Evolutionary conservation across 164 flowering plant genomes (phyloP), one percentile per base, ranked within the genome.

Genomic region (Stephania japonica): DNA sequence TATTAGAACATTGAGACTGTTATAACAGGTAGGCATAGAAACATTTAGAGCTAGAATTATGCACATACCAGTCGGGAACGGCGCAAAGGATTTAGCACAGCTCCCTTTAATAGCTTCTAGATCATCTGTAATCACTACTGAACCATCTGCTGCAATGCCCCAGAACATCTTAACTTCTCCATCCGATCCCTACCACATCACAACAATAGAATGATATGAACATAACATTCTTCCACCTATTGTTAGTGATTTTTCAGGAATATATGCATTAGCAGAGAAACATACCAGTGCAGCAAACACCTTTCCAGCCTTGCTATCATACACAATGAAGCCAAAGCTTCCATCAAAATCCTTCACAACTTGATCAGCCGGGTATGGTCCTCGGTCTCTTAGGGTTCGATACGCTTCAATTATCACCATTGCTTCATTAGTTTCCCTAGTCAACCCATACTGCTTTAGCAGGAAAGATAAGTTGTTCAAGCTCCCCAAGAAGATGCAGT

Each of bases 111-210:
- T 83, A 72, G 89, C 86, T 19, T 86, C 85, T 71, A 90, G 27
- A 67, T 95, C 92, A 80, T 94, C 97, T 13, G 93, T 91, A 32
- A 93, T 87, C 10, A 93, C 98, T 13, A 91, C 90, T 1, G 98
- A 93, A 0, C 98, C 99, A 85, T 95, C 98, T 1, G 86, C 94
- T 26, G 97, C 97, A 49, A 91, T 81, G 2, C 98, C 99, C 99
- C 98, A 95, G 75, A 78, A 91, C 19, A 91, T 76, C 78, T 89
- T 83, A 68, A 89, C 86, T 70, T 86, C 88, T 5, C 91, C 95
- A 83, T 93, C 93, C 32, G 94, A 87, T 18, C 92, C 88, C 93
- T 89, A 78, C 67, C 73, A 65, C 16, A 43, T 19, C 0, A 0
- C 7, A 59, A 56, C 0, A 59, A 59, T 24, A 59, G 24, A 59